Base-by-base conservation (phyloP, 2,329 filamentous ascomycete species). In the Corniculantispora saksenae region DNA sequence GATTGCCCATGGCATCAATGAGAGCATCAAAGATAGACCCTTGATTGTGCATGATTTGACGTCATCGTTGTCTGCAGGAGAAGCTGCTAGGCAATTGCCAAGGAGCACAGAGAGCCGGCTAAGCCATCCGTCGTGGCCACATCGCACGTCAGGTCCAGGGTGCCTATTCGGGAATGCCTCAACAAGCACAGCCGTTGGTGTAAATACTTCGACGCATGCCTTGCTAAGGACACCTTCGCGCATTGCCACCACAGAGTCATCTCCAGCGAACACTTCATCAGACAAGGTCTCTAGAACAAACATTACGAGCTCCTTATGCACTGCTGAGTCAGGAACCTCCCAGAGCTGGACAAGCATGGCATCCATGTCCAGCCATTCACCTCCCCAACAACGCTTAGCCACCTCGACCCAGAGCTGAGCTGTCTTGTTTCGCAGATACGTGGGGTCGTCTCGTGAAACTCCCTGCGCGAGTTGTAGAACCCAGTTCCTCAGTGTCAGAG, bases 361-460 rank as follows among this genome's bases (percentile, higher is more conserved):
- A 76, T 99, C 96, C 94, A 99, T 97, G 74, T 96, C 89, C 82
- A 91, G 89, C 95, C 96, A 99, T 67, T 95, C 91, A 38, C 87
- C 84, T n/a, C 86, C 92, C 95, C 95, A 99, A 74, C 88, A 91
- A 72, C 94, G 87, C 81, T 98, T 98, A 48, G 94, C 93, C 61
- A 97, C 84, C 77, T 98, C 95, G 9, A 94, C 92, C 95, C 95
- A 99, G 67, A 99, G 81, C 78, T 97, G 91, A 32, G 92, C 93
- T 40, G 95, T 90, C 80, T 99, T 99, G 83, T 97, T 98, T 70
- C 94, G 86, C 69, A 97, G 82, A 75, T 94, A 99, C 38, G 85
- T 77, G 3, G 93, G 92, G 74, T 98, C 94, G 23, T 88, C 84
- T 54, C 85, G 84, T 6, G 86, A 83, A 51, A 96, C 82, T 67